phyloP scores from a whole-genome alignment of 2,329 filamentous ascomycete genomes.

The Ustilaginoidea virens region DNA sequence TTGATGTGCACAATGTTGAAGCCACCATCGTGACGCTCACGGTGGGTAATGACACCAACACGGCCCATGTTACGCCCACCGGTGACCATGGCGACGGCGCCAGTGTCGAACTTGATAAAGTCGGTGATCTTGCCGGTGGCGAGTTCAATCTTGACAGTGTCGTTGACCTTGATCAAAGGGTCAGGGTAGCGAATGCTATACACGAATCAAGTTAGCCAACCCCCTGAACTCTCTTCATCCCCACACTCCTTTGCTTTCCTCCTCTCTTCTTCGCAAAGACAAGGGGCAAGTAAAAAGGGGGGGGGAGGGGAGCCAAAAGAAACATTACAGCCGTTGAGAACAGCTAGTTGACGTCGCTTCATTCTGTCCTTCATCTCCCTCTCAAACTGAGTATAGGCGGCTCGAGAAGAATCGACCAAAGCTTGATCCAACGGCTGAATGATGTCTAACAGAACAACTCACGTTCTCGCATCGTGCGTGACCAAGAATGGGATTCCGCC shows the following conservation, averaged over 20 bases:
- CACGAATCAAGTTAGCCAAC: constrained; percentile 18
- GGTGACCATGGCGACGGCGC: constrained; percentile 94
- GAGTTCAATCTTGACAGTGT: constrained; percentile 98
- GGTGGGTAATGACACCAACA: constrained; percentile 99
- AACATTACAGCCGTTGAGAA: constrained; percentile 44
- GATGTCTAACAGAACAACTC: constrained; percentile 81
- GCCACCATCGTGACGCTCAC: constrained; percentile 98
- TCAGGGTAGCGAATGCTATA: constrained; percentile 97
- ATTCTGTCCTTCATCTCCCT: not conserved
- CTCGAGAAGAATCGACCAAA: constrained; percentile 53
- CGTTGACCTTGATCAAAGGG: constrained; percentile 97
- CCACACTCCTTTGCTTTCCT: no score
- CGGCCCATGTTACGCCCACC: constrained; percentile 99
- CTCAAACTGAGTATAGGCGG: constrained; percentile 10
- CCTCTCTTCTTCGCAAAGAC: no score
- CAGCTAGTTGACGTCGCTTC: not conserved
- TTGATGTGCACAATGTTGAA: constrained; percentile 99
- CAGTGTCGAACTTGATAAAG: constrained; percentile 98
- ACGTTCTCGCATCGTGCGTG: constrained; percentile 99
- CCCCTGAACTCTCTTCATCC: constrained; percentile 5
- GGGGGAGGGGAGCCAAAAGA: no score
- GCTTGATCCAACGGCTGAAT: constrained; percentile 99
- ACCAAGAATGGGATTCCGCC: constrained; percentile 99
- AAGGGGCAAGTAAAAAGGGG: no score
- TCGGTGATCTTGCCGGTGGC: constrained; percentile 94